Evolutionary conservation across 2,329 filamentous ascomycete species (phyloP).

Genomic region (Neonectria sp.): DNA sequence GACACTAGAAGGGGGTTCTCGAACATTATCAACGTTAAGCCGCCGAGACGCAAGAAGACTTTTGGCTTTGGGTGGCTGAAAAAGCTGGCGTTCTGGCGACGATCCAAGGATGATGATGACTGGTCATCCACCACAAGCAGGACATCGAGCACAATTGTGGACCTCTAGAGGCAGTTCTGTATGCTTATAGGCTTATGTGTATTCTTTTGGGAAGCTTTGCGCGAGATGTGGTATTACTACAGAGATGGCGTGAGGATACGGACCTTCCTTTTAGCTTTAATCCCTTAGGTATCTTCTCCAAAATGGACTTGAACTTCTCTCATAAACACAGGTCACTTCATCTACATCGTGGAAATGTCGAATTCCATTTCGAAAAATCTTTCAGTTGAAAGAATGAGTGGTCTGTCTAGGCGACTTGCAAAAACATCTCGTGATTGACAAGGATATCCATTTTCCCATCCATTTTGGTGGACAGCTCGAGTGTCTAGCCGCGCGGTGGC

Average conservation of each 20-base stretch:
- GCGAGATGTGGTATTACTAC: background rate
- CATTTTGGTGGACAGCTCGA: background rate
- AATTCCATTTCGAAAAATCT: background rate
- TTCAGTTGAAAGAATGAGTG: background rate
- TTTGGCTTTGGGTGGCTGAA: slow-evolving; percentile 15
- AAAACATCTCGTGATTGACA: background rate
- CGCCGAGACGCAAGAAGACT: background rate
- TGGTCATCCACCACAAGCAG: slow-evolving; percentile 9
- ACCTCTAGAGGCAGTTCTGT: background rate
- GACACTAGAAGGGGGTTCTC: background rate
- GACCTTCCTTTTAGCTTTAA: background rate
- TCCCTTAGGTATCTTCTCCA: background rate
- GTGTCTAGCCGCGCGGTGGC: background rate
- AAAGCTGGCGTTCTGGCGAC: slow-evolving; percentile 18
- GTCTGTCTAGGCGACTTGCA: background rate
- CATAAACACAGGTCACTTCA: background rate
- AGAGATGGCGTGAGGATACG: background rate
- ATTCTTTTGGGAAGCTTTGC: background rate
- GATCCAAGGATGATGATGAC: slow-evolving; percentile 3
- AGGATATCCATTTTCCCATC: background rate
- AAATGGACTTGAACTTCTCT: background rate
- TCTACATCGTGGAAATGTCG: background rate
- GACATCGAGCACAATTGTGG: slow-evolving; percentile 5
- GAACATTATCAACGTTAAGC: background rate
- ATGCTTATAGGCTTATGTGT: background rate